Percentiles rank a stretch among this genome's conserved stretches.
Conservation (phyloP, 345 rosid species). For the Eucalyptus marginata region DNA sequence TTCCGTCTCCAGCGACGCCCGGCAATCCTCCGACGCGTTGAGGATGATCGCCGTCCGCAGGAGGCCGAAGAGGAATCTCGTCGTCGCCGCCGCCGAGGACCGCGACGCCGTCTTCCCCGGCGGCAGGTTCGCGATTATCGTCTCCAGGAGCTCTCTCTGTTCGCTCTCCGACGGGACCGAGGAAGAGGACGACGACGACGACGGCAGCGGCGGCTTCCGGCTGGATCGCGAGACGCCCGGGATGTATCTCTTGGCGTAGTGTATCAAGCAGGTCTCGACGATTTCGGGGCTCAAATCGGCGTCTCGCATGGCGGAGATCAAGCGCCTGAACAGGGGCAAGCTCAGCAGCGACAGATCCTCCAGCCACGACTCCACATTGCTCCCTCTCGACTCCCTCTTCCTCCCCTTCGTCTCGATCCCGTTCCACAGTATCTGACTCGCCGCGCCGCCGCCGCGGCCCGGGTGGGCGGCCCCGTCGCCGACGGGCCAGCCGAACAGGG, state of each 20-base stretch:
- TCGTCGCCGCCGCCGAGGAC: conserved; percentile 20
- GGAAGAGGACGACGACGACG: conserved; percentile 29
- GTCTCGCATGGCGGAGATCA: conserved; percentile 53
- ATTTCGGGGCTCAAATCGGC: conserved; percentile 48
- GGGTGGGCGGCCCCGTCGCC: conserved; percentile 18
- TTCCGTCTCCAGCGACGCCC: conserved; percentile 57
- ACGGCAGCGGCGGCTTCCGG: conserved; percentile 43
- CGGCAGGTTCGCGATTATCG: conserved; percentile 54
- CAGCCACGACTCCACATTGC: conserved; percentile 44
- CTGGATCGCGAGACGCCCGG: conserved; percentile 69
- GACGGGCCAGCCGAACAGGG: conserved; percentile 92
- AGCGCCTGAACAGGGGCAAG: conserved; percentile 33
- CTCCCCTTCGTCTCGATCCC: conserved; percentile 41
- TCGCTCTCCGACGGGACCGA: conserved; percentile 41
- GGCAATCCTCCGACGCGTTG: conserved; percentile 60
- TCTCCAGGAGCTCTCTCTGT: conserved; percentile 73
- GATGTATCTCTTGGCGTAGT: conserved; percentile 67
- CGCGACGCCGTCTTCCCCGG: conserved; percentile 33
- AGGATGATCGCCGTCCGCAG: conserved; percentile 74
- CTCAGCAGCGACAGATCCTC: conserved; percentile 60
- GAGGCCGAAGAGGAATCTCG: conserved; percentile 62
- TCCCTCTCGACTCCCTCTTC: conserved; percentile 11
- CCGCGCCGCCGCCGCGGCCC: neutral
- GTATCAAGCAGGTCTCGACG: conserved; percentile 68
- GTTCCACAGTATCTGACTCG: conserved; percentile 34